Percentiles rank a stretch among this genome's conserved stretches.
phyloP scores from a whole-genome alignment of 257 asterid species.

The Solanum tarijense region DNA sequence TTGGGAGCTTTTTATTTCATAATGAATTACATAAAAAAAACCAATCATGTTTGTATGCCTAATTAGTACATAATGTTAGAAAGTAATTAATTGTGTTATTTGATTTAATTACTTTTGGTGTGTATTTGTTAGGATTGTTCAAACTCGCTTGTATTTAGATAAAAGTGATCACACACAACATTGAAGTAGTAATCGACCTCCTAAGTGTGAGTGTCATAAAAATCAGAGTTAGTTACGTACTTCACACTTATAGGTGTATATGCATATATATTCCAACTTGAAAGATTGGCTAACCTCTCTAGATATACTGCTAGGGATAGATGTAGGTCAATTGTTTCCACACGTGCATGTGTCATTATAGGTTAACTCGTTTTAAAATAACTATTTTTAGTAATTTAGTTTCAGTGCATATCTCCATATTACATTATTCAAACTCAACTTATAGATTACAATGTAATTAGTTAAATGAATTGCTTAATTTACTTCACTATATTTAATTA shows the following conservation, averaged over 20 bases:
- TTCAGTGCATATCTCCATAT: not conserved
- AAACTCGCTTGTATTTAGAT: not conserved
- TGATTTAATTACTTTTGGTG: not conserved
- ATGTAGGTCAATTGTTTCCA: not conserved
- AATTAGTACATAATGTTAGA: not conserved
- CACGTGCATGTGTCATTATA: not conserved
- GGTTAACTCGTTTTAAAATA: not conserved
- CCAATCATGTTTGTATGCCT: not conserved
- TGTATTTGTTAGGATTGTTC: not conserved
- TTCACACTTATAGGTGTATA: not conserved
- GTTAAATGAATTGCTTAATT: not conserved
- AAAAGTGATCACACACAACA: not conserved
- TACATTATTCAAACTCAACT: not conserved
- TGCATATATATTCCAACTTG: not conserved
- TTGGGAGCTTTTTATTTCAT: not conserved
- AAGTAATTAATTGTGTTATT: not conserved
- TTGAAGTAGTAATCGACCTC: not conserved
- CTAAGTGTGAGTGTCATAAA: not conserved
- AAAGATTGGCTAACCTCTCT: not conserved
- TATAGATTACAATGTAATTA: not conserved
- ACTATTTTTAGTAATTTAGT: not conserved
- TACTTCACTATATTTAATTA: not conserved
- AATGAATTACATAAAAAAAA: not conserved
- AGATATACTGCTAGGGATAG: not conserved
- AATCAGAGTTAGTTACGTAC: not conserved